A percentile compares a stretch with the other conserved stretches of the same genome.
Conservation (phyloP, 192 early-diverging fungal genomes). For the Pilobolus umbonatus region DNA sequence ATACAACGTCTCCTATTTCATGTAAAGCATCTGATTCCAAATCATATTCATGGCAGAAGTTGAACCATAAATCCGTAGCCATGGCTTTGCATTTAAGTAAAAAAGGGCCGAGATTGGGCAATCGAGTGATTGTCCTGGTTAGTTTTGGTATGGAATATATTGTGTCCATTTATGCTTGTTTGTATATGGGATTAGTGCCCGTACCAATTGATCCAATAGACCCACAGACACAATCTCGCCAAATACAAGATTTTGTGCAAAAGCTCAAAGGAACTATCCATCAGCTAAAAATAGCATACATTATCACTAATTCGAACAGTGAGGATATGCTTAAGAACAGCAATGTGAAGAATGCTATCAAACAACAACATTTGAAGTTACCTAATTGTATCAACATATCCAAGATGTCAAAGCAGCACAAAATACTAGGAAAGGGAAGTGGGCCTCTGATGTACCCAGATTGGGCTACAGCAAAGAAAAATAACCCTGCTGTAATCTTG, state of each 20-base stretch:
- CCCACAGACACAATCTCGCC: conserved; percentile 45
- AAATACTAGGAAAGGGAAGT: conserved; percentile 54
- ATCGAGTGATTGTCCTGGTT: conserved; percentile 59
- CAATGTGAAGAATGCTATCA: conserved; percentile 45
- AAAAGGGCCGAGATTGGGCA: conserved; percentile 50
- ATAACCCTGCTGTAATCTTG: conserved; percentile 52
- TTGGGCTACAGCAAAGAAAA: conserved; percentile 37
- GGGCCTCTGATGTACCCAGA: conserved; percentile 49
- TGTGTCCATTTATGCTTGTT: conserved; percentile 69
- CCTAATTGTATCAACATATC: conserved; percentile 56
- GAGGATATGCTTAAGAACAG: conserved; percentile 68
- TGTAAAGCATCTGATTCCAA: conserved; percentile 54
- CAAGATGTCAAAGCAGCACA: conserved; percentile 63
- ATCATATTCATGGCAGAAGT: conserved; percentile 64
- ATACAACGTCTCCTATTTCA: conserved; percentile 48
- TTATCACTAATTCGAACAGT: conserved; percentile 58
- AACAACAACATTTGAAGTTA: conserved; percentile 35
- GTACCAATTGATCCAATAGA: conserved; percentile 74
- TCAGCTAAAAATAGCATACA: conserved; percentile 53
- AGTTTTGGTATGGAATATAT: conserved; percentile 69
- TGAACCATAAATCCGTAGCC: conserved; percentile 58
- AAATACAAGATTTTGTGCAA: conserved; percentile 66
- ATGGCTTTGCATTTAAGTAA: conserved; percentile 62
- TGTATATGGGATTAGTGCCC: conserved; percentile 68
- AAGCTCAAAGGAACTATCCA: conserved; percentile 53